Percentiles rank a stretch among this genome's conserved stretches.
These are phyloP conservation scores for Metarhizium guizhouense DNA, from an alignment of 2,329 filamentous ascomycete species.

Conservation along the genomic window DNA sequence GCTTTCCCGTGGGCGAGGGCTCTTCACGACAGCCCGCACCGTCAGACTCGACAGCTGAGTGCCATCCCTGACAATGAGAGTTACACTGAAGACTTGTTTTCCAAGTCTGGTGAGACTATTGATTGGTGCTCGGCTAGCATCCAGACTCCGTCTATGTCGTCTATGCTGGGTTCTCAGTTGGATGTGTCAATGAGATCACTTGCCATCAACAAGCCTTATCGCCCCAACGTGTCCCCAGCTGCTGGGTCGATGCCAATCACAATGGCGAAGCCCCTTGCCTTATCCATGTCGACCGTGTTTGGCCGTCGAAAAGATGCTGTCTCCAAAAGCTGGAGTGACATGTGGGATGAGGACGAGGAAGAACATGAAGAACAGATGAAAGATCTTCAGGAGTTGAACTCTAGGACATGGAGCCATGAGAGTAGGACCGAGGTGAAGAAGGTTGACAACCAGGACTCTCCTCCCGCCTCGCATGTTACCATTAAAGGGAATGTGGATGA, in stretches of 20 bases:
- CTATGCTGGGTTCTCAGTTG: conserved; percentile 74
- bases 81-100: conserved; percentile 79
- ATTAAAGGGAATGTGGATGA: conserved; percentile 48
- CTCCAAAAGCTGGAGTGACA: conserved; percentile 98
- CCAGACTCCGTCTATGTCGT: conserved; percentile 74
- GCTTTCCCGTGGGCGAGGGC: conserved; percentile 95
- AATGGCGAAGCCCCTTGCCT: conserved; percentile 64
- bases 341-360: conserved; percentile 93
- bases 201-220: conserved; percentile 35
- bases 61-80: conserved; percentile 73
- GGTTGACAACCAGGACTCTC: conserved; percentile 12
- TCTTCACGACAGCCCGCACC: conserved; percentile 62
- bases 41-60: conserved; percentile 72
- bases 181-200: conserved; percentile 74
- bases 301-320: conserved; percentile 68
- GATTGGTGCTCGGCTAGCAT: conserved; percentile 74
- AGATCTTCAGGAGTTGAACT: conserved; percentile 56
- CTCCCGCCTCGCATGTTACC: conserved; percentile 16
- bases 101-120: conserved; percentile 60
- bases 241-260: conserved; percentile 69
- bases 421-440: conserved; percentile 37
- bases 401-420: conserved; percentile 72
- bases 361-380: conserved; percentile 57
- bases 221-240: conserved; percentile 43
- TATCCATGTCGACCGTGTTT: conserved; percentile 72